Base-by-base conservation (phyloP, 2,329 filamentous ascomycete species). In the Penicillium sp. region DNA sequence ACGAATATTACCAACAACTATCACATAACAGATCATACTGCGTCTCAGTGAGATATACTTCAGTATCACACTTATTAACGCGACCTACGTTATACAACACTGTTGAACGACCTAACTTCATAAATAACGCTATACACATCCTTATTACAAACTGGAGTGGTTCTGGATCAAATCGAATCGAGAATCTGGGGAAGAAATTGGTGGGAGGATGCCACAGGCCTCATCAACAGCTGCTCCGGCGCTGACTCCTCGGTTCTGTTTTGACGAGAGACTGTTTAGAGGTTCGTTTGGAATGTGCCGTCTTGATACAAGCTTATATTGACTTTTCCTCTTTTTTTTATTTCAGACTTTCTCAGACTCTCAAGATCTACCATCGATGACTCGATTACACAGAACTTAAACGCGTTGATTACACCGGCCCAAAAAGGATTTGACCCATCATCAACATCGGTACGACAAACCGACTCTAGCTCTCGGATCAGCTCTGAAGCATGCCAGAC, bases 321-420 rank as follows among this genome's bases (percentile, higher is more conserved):
- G 15, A 96, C 93, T 95, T 73, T 96, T 67, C 19, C 45, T 56
- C 50, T 23, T 47, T 37, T 45, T 57, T 58, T 70, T n/a, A n/a
- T n/a, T n/a, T 45, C 48, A 96, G 94, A 96, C 74, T 99, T 99
- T 74, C 84, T 99, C 23, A 89, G 92, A 40, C 76, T 94, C 64
- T 97, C 93, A 10, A 87, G 94, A 62, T 82, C 86, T 52, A 86
- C 89, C 48, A 88, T 97, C 69, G 94, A 99, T 77, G 94, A 99
- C 76, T 91, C 90, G 45, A 97, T 99, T 70, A 86, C 87, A 0
- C 93, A 96, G 71, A 93, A 95, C 69, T 85, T 99, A 60, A 97
- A 97, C 79, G 91, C 91, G 1, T 84, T 97, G 38, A 79, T 91
- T 45, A 93, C 89, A 0, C 93, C 93, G 0, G 83, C 90, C 13